Conservation (phyloP, 768 basidiomycete genomes). For the Tulasnella sp. region DNA sequence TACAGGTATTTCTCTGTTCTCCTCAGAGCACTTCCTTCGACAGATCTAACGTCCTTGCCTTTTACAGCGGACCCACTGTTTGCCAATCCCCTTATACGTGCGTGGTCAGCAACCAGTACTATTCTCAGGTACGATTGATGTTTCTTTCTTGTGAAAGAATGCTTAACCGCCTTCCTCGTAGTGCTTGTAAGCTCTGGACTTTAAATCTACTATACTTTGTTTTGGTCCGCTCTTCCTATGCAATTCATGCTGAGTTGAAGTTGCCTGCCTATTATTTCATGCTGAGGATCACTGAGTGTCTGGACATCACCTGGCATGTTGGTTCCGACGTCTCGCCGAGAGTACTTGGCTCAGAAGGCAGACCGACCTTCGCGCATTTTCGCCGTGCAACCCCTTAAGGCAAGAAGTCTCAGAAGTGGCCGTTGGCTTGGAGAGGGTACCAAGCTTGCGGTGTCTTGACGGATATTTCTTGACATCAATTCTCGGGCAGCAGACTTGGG, state of each 20-base stretch:
- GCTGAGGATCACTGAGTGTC: not conserved
- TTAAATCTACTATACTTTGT: not conserved
- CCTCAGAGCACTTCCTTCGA: too few relatives aligned
- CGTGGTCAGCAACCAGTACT: slow-evolving; percentile 7
- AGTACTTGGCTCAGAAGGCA: not conserved
- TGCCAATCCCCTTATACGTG: slow-evolving; percentile 19
- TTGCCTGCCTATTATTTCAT: not conserved
- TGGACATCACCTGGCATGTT: not conserved
- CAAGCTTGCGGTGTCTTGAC: not conserved
- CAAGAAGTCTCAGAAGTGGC: not conserved
- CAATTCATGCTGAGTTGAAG: not conserved
- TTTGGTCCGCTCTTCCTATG: not conserved
- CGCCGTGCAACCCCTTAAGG: not conserved
- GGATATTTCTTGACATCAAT: slow-evolving; percentile 7
- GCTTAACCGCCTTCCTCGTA: not conserved
- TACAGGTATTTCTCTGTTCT: not conserved
- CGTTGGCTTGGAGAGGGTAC: not conserved
- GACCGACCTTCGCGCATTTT: not conserved
- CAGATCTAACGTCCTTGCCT: not conserved
- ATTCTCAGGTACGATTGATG: not conserved
- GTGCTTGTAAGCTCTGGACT: not conserved
- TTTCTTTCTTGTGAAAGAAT: not conserved
- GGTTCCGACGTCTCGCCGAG: not conserved
- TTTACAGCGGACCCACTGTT: slow-evolving; percentile 22
- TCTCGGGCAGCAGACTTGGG: not conserved